Conservation (phyloP, 2,329 filamentous ascomycete species). For the Penicillium sp. region DNA sequence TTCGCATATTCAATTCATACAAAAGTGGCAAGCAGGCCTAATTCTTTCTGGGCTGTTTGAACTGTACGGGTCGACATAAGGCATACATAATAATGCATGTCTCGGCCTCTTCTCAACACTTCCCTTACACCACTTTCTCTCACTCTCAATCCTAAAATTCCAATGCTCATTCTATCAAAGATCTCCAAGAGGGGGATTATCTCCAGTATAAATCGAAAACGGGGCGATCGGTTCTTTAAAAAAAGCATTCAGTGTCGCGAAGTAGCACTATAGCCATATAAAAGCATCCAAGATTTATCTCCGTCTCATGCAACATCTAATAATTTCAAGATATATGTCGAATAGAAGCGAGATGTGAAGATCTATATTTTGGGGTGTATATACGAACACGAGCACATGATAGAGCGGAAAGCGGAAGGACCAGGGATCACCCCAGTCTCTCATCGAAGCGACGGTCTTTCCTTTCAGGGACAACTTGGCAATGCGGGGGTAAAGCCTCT, state of each 20-base stretch:
- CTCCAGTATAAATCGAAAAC: background rate
- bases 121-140: background rate
- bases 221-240: background rate
- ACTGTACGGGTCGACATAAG: background rate
- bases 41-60: background rate
- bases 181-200: rapidly evolving
- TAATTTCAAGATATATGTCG: too few species aligned
- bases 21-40: background rate
- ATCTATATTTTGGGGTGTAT: background rate
- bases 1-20: background rate
- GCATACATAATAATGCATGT: background rate
- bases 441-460: background rate
- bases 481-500: constrained; percentile 5
- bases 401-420: background rate
- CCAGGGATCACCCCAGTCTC: background rate
- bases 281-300: background rate
- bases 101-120: background rate
- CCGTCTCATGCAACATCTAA: too few species aligned
- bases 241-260: background rate
- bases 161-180: background rate
- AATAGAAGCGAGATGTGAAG: too few species aligned
- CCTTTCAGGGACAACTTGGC: constrained; percentile 1
- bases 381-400: background rate
- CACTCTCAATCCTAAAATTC: too few species aligned
- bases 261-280: background rate